Conservation (phyloP, 441 rosid genomes). For the Geranium incanum region DNA sequence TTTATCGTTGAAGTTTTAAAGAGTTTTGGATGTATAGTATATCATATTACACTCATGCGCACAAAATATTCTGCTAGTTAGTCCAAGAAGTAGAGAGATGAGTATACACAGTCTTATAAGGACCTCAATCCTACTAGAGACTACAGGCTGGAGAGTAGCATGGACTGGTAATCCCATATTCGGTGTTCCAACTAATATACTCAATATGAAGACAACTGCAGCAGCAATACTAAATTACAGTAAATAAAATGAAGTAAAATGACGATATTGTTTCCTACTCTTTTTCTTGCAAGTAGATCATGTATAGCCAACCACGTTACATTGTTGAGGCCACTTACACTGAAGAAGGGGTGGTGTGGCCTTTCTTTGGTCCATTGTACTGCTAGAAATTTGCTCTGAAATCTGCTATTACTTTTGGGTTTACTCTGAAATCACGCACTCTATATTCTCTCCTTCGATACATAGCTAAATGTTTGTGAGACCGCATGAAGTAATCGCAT, state of each 20-base stretch:
- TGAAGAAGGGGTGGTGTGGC: not conserved
- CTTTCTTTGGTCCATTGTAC: not conserved
- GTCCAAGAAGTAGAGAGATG: not conserved
- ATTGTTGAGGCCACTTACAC: not conserved
- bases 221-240: not conserved
- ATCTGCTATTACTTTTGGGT: not conserved
- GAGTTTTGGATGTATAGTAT: not conserved
- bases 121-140: not conserved
- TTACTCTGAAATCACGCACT: not conserved
- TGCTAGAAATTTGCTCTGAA: not conserved
- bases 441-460: not conserved
- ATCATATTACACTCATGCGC: not conserved
- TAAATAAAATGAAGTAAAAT: not conserved
- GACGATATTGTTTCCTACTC: not conserved
- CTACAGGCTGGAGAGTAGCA: not conserved
- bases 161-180: not conserved
- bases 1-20: not conserved
- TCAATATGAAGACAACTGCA: not conserved
- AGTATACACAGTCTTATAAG: not conserved
- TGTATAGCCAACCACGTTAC: not conserved
- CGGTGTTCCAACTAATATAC: conserved; percentile 1
- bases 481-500: not conserved
- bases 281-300: not conserved
- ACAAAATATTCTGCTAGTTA: not conserved
- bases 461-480: not conserved